These are phyloP conservation scores for Coemansia sp. DNA, from an alignment of 192 early-diverging fungal genomes.

Conservation along the genomic window DNA sequence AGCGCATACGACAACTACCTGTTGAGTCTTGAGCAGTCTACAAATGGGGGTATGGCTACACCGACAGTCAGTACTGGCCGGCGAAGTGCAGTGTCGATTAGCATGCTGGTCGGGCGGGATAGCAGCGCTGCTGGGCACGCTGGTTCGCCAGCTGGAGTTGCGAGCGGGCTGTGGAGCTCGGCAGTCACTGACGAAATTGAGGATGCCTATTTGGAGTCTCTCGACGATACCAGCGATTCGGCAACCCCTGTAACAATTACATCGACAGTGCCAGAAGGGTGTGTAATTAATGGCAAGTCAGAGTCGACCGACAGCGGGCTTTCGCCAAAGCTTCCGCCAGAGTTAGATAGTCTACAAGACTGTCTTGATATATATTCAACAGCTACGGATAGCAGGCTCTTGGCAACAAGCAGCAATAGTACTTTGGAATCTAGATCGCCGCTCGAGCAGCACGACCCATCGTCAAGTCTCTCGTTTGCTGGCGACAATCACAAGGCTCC, in stretches of 20 bases:
- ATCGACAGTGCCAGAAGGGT: not conserved
- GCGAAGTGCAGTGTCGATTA: slow-evolving; percentile 42
- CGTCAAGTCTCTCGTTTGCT: not conserved
- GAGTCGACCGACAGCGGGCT: not conserved
- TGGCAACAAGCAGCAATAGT: slow-evolving; percentile 1
- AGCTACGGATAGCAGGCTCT: not conserved
- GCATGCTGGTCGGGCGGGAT: slow-evolving; percentile 26
- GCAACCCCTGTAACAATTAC: not conserved
- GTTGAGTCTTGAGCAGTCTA: slow-evolving; percentile 14
- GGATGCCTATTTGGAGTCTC: slow-evolving; percentile 75
- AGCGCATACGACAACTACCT: slow-evolving; percentile 34
- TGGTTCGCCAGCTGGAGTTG: not conserved
- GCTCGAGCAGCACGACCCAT: not conserved
- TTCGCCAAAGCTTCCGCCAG: slow-evolving; percentile 20
- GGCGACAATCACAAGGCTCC: not conserved
- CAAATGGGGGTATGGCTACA: slow-evolving; percentile 30
- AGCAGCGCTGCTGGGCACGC: slow-evolving; percentile 2
- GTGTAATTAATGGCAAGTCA: not conserved
- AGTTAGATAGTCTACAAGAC: slow-evolving; percentile 29
- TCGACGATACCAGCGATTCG: slow-evolving; percentile 50
- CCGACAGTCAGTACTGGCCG: slow-evolving; percentile 43
- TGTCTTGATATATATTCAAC: slow-evolving; percentile 32
- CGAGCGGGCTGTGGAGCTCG: slow-evolving; percentile 47
- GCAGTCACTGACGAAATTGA: slow-evolving; percentile 69
- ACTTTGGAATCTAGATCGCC: not conserved